Base-by-base conservation (phyloP, 73 alveolate genomes). In the Paramecium bursaria region DNA sequence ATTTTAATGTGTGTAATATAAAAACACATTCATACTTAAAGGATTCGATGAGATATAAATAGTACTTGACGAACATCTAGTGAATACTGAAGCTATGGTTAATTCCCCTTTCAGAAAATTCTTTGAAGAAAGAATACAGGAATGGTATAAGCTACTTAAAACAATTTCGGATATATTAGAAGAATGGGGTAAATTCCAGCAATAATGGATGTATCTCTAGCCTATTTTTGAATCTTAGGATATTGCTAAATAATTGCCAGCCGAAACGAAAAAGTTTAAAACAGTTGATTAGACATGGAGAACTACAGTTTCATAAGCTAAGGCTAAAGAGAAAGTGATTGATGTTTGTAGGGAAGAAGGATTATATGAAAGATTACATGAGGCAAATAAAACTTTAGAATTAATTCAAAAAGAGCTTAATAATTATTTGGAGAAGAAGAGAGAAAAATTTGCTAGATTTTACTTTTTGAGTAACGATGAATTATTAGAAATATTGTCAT, bases 191-290 rank as follows among this genome's bases (percentile, higher is more conserved):
- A 93, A 94, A 91, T 95, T 99, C 92, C 97, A 98, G 75, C 95
- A 98, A 74, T 86, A 98, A 73, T 98, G 99, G 99, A 97, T 98
- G 98, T 98, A 98, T 90, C 91, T 98, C 23, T 96, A 98, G 79
- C 99, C 99, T 23, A 98, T 98, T 77, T 98, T 98, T 82, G 99
- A 98, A 79, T 94, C 99, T 35, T 96, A 97, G 39, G 99, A 98
- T 88, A 98, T 98, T 75, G 97, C 98, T 94, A 98, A 98, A 92
- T 98, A 98, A 91, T 96, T 98, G 54, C 99, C 99, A 1, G 94
- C 96, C 42, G 99, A 98, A 86, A 95, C 98, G 73, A 98, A 98
- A 89, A 97, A 98, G 86, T 98, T 98, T 90, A 97, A 96, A 85
- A 89, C 97, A 87, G 99, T 98, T 21, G 99, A 98, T 85, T 90